Evolutionary conservation across 768 basidiomycete species (phyloP).

Genomic region (Suillus subalutaceus): DNA sequence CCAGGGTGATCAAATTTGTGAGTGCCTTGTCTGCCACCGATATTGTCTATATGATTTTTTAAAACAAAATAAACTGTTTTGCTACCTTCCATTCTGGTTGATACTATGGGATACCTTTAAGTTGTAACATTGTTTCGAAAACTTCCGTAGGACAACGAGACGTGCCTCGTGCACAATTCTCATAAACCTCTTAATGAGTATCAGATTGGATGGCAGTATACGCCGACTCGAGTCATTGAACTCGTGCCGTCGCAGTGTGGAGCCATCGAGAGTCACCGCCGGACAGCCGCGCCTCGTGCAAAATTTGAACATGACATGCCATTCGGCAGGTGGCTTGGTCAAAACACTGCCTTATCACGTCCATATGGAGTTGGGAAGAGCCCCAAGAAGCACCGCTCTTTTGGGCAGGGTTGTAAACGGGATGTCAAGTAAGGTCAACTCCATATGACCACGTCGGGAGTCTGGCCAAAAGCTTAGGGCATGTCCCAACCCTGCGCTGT

Average conservation of each 20-base stretch:
- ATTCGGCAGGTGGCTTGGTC: background rate
- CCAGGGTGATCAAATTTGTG: constrained; percentile 1
- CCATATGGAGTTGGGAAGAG: background rate
- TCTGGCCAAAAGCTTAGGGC: background rate
- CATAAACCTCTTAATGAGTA: constrained; percentile 3
- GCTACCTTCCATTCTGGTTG: background rate
- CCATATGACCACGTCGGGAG: background rate
- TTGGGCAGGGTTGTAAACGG: background rate
- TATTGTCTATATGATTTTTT: background rate
- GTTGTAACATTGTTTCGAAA: background rate
- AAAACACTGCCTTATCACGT: background rate
- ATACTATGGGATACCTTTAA: background rate
- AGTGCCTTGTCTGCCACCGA: constrained; percentile 1
- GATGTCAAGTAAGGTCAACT: background rate
- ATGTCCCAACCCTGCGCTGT: background rate
- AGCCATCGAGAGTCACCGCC: no score
- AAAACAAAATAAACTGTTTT: background rate
- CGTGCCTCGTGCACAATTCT: background rate
- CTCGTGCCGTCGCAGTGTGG: background rate
- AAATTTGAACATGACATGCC: background rate
- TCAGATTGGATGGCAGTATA: constrained; percentile 1
- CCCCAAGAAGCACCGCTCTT: background rate
- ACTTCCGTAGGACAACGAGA: background rate
- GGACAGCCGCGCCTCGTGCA: constrained; percentile 1
- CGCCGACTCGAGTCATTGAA: background rate